Conservation (phyloP, 306 rosid genomes). For the Dryas alaskensis region DNA sequence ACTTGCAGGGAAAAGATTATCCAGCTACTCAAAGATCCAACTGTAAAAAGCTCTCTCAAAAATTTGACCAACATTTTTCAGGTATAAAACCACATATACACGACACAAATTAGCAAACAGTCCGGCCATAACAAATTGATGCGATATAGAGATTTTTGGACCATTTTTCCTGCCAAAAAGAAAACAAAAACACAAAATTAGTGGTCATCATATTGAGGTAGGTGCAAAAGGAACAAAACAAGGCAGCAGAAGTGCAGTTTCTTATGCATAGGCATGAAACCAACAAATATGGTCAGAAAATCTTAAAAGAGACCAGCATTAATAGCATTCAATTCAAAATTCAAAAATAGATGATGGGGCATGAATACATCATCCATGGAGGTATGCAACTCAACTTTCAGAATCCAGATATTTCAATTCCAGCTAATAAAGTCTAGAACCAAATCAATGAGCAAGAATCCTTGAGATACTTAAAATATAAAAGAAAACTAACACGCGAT, state of each 20-base stretch:
- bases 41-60: conserved; percentile 20
- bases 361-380: background rate
- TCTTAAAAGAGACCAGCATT: too few relatives aligned
- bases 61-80: conserved; percentile 28
- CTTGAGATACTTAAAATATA: too few relatives aligned
- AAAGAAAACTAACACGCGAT: background rate
- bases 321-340: too few relatives aligned
- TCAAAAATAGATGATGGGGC: background rate
- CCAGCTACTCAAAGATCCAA: conserved; percentile 33
- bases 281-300: too few relatives aligned
- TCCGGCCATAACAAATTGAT: conserved; percentile 85
- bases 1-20: conserved; percentile 22
- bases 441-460: too few relatives aligned
- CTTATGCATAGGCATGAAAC: too few relatives aligned
- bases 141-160: conserved; percentile 90
- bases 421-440: background rate
- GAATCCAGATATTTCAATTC: background rate
- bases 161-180: conserved; percentile 77
- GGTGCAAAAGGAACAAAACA: background rate
- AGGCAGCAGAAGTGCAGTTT: too few relatives aligned
- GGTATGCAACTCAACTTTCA: background rate
- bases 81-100: conserved; percentile 35
- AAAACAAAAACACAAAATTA: conserved; percentile 5
- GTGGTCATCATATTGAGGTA: background rate
- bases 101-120: conserved; percentile 67